These are phyloP conservation scores for Lactarius hatsudake DNA, from an alignment of 768 basidiomycete genomes.

Conservation along the genomic window DNA sequence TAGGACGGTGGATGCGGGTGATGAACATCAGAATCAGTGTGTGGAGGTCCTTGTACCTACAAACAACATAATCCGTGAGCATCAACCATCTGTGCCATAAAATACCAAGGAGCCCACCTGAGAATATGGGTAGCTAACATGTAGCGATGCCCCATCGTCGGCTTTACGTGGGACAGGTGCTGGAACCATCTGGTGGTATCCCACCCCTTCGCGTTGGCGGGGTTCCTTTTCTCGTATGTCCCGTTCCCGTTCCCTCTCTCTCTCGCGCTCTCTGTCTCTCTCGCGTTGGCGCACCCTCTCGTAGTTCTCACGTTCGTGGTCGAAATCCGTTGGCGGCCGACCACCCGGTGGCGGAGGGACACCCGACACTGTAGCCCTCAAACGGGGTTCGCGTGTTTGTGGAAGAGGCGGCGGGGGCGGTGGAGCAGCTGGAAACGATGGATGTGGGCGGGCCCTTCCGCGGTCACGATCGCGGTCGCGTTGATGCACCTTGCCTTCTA, in stretches of 20 bases:
- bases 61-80: background rate
- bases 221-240: slow-evolving; percentile 28
- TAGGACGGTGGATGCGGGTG: slow-evolving; percentile 21
- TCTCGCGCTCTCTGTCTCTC: slow-evolving; percentile 24
- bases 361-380: slow-evolving; percentile 11
- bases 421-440: slow-evolving; percentile 10
- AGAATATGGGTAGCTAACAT: slow-evolving; percentile 12
- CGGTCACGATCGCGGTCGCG: slow-evolving; percentile 27
- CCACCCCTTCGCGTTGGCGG: slow-evolving; percentile 31
- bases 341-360: slow-evolving; percentile 23
- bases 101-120: background rate
- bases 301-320: slow-evolving; percentile 31
- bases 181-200: slow-evolving; percentile 23
- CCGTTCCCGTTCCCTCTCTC: slow-evolving; percentile 28
- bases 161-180: slow-evolving; percentile 19
- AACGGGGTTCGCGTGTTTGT: slow-evolving; percentile 19
- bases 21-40: slow-evolving; percentile 10
- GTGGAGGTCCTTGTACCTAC: slow-evolving; percentile 8
- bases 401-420: slow-evolving; percentile 18
- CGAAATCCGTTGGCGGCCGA: slow-evolving; percentile 33
- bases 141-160: slow-evolving; percentile 19
- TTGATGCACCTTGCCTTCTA: slow-evolving; percentile 21
- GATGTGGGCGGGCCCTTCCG: slow-evolving; percentile 29
- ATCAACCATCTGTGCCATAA: background rate
- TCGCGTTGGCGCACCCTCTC: slow-evolving; percentile 32